Percentiles rank a stretch among this genome's conserved stretches.
Conservation (phyloP, 1,139 yeast genomes). For the Hyphopichia wangnamkhiaoensis region DNA sequence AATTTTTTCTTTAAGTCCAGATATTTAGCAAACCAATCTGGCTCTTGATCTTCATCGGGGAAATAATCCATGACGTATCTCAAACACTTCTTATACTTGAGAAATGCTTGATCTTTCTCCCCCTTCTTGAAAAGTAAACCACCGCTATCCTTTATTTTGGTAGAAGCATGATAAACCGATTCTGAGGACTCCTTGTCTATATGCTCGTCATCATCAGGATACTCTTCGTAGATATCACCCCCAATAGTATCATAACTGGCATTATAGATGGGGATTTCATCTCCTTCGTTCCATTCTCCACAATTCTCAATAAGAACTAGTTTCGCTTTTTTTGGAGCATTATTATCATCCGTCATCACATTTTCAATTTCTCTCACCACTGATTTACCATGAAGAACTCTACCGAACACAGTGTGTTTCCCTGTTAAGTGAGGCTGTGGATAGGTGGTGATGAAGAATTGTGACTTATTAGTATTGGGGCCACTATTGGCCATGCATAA, state of each 20-base stretch:
- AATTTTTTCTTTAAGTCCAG: conserved; percentile 58
- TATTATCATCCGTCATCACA: conserved; percentile 41
- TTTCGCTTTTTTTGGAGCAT: conserved; percentile 44
- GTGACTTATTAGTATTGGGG: conserved; percentile 62
- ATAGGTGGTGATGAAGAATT: conserved; percentile 75
- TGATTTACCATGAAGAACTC: conserved; percentile 63
- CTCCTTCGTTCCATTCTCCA: conserved; percentile 62
- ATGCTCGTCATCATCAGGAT: conserved; percentile 66
- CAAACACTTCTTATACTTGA: conserved; percentile 64
- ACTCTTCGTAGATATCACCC: conserved; percentile 73
- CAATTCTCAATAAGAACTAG: conserved; percentile 56
- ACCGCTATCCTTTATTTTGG: conserved; percentile 66
- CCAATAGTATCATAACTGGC: conserved; percentile 63
- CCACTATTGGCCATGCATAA: conserved; percentile 79
- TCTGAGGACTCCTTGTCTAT: conserved; percentile 60
- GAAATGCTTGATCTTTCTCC: conserved; percentile 49
- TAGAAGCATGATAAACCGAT: conserved; percentile 52
- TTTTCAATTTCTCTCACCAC: conserved; percentile 67
- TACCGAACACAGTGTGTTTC: conserved; percentile 79
- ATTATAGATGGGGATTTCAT: conserved; percentile 56
- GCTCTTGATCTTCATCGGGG: conserved; percentile 69
- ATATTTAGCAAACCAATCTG: conserved; percentile 52
- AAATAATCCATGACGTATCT: conserved; percentile 69
- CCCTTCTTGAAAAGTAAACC: conserved; percentile 57
- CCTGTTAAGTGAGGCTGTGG: conserved; percentile 74